Conservation (phyloP, 176 grass and related monocot genomes). For the Aegilops umbellulata region DNA sequence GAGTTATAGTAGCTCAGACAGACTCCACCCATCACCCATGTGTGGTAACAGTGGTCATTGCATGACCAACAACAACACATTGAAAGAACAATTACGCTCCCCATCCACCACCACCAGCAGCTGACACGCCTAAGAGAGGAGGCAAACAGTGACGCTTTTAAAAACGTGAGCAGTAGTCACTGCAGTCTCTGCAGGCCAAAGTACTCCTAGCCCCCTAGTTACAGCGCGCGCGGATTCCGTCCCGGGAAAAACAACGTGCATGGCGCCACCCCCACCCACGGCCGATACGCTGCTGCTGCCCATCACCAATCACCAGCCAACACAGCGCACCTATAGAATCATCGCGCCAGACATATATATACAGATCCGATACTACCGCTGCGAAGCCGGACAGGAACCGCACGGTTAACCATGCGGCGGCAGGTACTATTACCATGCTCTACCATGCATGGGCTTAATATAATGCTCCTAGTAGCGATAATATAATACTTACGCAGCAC, state of each 20-base stretch:
- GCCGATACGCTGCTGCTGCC: background rate
- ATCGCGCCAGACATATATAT: background rate
- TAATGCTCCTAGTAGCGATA: background rate
- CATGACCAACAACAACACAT: background rate
- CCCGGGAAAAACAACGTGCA: conserved; percentile 35
- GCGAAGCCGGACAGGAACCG: background rate
- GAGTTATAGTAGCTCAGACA: too few relatives aligned
- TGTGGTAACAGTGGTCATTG: background rate
- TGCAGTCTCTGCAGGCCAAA: background rate
- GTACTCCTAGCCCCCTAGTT: background rate
- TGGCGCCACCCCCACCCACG: conserved; percentile 20
- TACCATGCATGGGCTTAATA: background rate
- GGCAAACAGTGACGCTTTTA: conserved; percentile 15
- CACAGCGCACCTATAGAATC: conserved; percentile 8
- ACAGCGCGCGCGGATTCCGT: conserved; percentile 40
- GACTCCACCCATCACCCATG: too few relatives aligned
- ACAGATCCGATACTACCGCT: background rate
- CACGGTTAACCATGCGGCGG: background rate
- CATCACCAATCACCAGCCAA: background rate
- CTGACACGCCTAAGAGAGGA: conserved; percentile 9
- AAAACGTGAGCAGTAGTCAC: background rate
- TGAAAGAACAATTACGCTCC: conserved; percentile 18
- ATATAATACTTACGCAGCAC: too few relatives aligned
- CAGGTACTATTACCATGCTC: background rate
- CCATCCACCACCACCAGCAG: background rate